phyloP scores from a whole-genome alignment of 768 basidiomycete genomes.

The Naganishia vishniacii region DNA sequence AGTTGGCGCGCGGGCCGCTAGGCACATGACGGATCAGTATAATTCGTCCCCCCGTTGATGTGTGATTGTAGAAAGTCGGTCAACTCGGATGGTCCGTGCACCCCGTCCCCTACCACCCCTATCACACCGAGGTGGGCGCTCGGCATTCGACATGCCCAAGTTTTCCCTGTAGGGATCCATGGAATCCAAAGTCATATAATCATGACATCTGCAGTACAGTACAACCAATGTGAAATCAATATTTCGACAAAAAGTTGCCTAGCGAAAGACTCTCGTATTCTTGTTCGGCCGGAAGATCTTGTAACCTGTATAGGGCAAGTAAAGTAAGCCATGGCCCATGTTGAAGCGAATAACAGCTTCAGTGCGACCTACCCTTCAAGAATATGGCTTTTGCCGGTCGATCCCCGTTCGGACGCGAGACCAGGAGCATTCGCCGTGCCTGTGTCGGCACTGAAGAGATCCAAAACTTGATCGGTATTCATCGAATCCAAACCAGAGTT shows the following conservation, averaged over 20 bases:
- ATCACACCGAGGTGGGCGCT: no score
- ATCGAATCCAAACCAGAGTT: slow-evolving; percentile 88
- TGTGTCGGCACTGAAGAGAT: slow-evolving; percentile 62
- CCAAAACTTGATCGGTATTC: slow-evolving; percentile 94
- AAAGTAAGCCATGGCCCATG: background rate
- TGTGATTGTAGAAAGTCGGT: background rate
- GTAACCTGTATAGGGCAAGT: slow-evolving; percentile 53
- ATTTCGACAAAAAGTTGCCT: slow-evolving; percentile 67
- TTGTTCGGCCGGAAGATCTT: slow-evolving; percentile 84
- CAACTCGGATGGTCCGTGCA: background rate
- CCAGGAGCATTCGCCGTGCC: slow-evolving; percentile 41
- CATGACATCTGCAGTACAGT: no score
- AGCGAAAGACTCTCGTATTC: slow-evolving; percentile 86
- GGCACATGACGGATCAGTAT: no score
- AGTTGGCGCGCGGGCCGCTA: no score
- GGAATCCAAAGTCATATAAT: no score
- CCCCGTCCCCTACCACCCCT: no score
- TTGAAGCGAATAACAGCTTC: background rate
- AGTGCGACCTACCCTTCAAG: slow-evolving; percentile 58
- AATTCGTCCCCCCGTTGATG: no score
- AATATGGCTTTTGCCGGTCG: slow-evolving; percentile 71
- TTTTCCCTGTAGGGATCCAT: no score
- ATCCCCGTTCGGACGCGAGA: slow-evolving; percentile 50
- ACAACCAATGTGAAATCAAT: no score
- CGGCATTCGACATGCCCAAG: no score